phyloP scores from a whole-genome alignment of 768 basidiomycete genomes.

The Collybiopsis confluens region DNA sequence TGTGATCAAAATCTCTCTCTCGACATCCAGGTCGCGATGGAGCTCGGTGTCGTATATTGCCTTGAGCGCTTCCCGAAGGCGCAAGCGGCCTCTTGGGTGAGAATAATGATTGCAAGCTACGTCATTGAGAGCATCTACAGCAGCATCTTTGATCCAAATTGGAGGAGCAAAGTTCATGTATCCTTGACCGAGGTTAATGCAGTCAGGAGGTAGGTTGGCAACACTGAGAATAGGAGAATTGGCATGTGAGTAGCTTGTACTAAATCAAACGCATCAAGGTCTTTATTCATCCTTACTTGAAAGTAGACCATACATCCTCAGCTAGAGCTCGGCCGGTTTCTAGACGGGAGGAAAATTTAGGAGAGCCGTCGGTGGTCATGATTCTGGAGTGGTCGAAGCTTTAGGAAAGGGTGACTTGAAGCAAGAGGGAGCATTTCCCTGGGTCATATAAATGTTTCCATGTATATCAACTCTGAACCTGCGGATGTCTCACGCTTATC shows the following conservation, averaged over 20 bases:
- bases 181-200: conserved; percentile 93
- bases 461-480: too few relatives aligned
- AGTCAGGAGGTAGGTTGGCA: conserved; percentile 83
- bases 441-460: too few relatives aligned
- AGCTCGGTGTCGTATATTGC: conserved; percentile 70
- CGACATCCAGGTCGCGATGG: conserved; percentile 69
- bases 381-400: too few relatives aligned
- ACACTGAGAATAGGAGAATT: conserved; percentile 42
- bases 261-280: too few relatives aligned
- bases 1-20: conserved; percentile 88
- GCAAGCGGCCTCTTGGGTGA: conserved; percentile 83
- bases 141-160: conserved; percentile 71
- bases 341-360: conserved; percentile 67
- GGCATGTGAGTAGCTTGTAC: neutral
- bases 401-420: conserved; percentile 8
- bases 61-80: conserved; percentile 85
- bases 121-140: conserved; percentile 59
- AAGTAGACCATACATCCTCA: conserved; percentile 89
- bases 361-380: conserved; percentile 32
- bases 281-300: conserved; percentile 54
- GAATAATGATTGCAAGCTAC: conserved; percentile 82
- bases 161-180: conserved; percentile 95
- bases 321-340: conserved; percentile 72
- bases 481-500: too few relatives aligned
- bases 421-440: neutral